Conservation (phyloP, 768 basidiomycete species). For the Lactarius indigo region DNA sequence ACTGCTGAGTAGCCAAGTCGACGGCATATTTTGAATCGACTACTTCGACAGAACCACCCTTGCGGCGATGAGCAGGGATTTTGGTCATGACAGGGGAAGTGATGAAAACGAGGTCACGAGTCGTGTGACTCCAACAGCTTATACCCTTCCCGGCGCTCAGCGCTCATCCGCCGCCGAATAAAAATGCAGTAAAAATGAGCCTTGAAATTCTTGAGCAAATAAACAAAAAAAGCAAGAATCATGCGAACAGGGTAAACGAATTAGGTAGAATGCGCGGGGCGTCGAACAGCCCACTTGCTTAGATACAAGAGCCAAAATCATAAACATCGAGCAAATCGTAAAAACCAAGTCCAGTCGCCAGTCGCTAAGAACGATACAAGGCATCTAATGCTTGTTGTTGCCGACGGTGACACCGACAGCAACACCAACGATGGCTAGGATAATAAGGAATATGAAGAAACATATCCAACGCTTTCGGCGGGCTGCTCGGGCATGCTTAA, state of each 20-base stretch:
- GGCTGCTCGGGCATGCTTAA: slow-evolving; percentile 62
- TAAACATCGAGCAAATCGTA: slow-evolving; percentile 11
- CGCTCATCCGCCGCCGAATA: too few species aligned
- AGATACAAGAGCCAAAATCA: slow-evolving; percentile 15
- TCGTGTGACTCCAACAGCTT: neutral
- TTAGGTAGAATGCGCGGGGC: slow-evolving; percentile 12
- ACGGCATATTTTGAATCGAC: slow-evolving; percentile 84
- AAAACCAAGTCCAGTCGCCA: slow-evolving; percentile 1
- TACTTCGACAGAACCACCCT: slow-evolving; percentile 57
- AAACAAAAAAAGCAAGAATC: neutral
- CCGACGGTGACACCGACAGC: slow-evolving; percentile 47
- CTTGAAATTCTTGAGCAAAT: neutral
- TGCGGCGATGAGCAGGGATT: slow-evolving; percentile 33
- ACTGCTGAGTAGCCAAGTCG: slow-evolving; percentile 81
- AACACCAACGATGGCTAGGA: slow-evolving; percentile 55
- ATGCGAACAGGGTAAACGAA: slow-evolving; percentile 5
- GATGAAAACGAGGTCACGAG: neutral
- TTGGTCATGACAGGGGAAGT: slow-evolving; percentile 23
- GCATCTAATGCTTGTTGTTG: slow-evolving; percentile 19
- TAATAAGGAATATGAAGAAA: slow-evolving; percentile 58
- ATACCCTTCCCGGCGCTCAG: neutral
- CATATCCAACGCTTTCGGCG: slow-evolving; percentile 87
- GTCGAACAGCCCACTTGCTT: neutral
- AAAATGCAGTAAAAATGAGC: neutral
- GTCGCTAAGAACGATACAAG: neutral